These are phyloP conservation scores for Scenedesmus sp. DNA, from an alignment of 163 green algal species.

Conservation along the genomic window DNA sequence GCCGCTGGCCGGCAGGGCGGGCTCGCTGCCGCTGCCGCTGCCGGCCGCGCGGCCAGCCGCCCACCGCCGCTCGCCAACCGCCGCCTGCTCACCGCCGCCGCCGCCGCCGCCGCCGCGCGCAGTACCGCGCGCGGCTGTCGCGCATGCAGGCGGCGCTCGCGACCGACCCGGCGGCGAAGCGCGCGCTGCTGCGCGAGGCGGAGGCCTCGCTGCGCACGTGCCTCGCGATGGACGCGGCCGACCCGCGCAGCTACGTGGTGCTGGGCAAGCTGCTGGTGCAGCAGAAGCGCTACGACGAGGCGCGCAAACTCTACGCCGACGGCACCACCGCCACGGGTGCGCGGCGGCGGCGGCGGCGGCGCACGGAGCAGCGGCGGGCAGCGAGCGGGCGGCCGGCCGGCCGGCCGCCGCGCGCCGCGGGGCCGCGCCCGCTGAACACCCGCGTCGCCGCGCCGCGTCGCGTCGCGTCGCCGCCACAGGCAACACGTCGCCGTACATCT, in stretches of 20 bases:
- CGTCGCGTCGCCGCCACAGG: constrained; percentile 28
- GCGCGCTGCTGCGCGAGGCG: constrained; percentile 50
- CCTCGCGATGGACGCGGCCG: constrained; percentile 75
- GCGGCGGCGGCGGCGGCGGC: not conserved
- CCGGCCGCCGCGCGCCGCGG: not conserved
- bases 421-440: not conserved
- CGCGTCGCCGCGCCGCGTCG: not conserved
- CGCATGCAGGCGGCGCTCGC: constrained; percentile 61
- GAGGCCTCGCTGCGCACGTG: constrained; percentile 65
- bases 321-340: constrained; percentile 78
- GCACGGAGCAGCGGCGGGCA: too few relatives aligned
- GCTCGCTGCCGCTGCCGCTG: too few relatives aligned
- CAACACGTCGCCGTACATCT: constrained; percentile 83
- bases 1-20: too few relatives aligned
- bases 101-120: constrained; percentile 28
- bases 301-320: constrained; percentile 85
- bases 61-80: too few relatives aligned
- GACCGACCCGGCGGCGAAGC: constrained; percentile 48
- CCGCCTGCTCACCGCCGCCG: too few relatives aligned
- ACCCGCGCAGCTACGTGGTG: constrained; percentile 89
- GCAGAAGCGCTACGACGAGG: constrained; percentile 82
- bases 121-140: constrained; percentile 77
- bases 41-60: too few relatives aligned
- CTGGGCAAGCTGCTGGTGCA: constrained; percentile 87
- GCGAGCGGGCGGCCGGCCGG: not conserved